A percentile compares a stretch with the other conserved stretches of the same genome.
Evolutionary conservation across 768 basidiomycete genomes (phyloP).

Genomic region (Agaricus subrufescens): DNA sequence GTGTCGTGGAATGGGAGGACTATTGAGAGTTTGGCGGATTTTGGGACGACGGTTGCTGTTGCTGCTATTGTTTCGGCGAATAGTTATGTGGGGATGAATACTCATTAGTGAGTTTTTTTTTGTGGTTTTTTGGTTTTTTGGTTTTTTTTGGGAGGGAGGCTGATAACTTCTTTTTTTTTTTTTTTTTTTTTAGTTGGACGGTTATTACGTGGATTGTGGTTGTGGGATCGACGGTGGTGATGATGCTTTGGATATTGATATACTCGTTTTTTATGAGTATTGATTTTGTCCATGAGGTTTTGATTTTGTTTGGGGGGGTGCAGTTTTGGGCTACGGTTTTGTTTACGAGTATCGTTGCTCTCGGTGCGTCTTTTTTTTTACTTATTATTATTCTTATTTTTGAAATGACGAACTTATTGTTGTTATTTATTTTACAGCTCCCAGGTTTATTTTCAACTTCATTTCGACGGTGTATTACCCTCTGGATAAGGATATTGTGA

Average conservation of each 20-base stretch:
- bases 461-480: constrained; percentile 68
- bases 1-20: constrained; percentile 75
- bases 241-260: constrained; percentile 83
- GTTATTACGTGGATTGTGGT: constrained; percentile 81
- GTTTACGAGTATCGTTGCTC: constrained; percentile 62
- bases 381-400: constrained; percentile 4
- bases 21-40: constrained; percentile 78
- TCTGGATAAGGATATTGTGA: constrained; percentile 83
- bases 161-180: constrained; percentile 13
- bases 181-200: constrained; percentile 56
- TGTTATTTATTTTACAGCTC: constrained; percentile 40
- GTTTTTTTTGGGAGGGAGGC: constrained; percentile 9
- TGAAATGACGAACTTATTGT: neutral
- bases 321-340: constrained; percentile 83
- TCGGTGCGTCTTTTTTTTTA: constrained; percentile 43
- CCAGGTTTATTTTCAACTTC: constrained; percentile 78
- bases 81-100: constrained; percentile 85
- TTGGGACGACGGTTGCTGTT: constrained; percentile 88
- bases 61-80: constrained; percentile 88
- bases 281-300: constrained; percentile 71
- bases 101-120: constrained; percentile 67
- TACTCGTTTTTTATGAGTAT: constrained; percentile 77
- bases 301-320: constrained; percentile 70
- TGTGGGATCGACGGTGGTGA: constrained; percentile 73
- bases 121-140: neutral